Evolutionary conservation across 768 basidiomycete genomes (phyloP).

Genomic region (Leccinum broughii): DNA sequence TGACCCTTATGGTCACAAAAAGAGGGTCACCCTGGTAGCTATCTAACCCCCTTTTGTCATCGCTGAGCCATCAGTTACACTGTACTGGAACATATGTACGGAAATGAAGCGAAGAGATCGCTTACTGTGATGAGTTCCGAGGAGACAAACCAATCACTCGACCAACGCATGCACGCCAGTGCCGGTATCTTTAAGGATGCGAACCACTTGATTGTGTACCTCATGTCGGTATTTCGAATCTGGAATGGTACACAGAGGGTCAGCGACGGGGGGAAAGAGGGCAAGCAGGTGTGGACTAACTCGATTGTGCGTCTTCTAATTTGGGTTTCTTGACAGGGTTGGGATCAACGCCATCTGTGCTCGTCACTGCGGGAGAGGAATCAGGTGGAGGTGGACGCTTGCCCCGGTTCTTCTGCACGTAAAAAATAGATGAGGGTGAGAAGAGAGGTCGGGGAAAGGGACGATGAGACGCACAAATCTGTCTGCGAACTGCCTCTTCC

Average conservation of each 20-base stretch:
- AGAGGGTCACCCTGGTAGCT: not conserved
- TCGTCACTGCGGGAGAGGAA: conserved; percentile 33
- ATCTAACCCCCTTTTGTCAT: conserved; percentile 2
- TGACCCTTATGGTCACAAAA: not conserved
- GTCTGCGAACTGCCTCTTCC: conserved; percentile 60
- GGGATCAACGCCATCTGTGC: conserved; percentile 34
- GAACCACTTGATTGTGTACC: conserved; percentile 36
- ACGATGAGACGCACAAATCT: conserved; percentile 51
- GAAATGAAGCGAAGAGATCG: conserved; percentile 3
- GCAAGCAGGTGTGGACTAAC: not conserved
- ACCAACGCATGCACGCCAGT: conserved; percentile 39
- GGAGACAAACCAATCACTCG: conserved; percentile 32
- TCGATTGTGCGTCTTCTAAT: conserved; percentile 16
- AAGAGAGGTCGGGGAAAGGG: no score
- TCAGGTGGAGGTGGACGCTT: conserved; percentile 51
- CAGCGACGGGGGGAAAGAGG: not conserved
- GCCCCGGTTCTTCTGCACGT: conserved; percentile 56
- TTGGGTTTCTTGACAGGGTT: conserved; percentile 43
- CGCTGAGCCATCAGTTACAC: conserved; percentile 12
- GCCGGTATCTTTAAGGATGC: conserved; percentile 47
- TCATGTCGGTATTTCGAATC: conserved; percentile 40
- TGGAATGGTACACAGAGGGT: not conserved
- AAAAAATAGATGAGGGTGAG: not conserved
- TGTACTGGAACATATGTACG: not conserved
- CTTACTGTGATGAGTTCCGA: conserved; percentile 15